Evolutionary conservation across 768 basidiomycete species (phyloP), one percentile per base, ranked within the genome.

Genomic region (Phaeolepiota aurea): DNA sequence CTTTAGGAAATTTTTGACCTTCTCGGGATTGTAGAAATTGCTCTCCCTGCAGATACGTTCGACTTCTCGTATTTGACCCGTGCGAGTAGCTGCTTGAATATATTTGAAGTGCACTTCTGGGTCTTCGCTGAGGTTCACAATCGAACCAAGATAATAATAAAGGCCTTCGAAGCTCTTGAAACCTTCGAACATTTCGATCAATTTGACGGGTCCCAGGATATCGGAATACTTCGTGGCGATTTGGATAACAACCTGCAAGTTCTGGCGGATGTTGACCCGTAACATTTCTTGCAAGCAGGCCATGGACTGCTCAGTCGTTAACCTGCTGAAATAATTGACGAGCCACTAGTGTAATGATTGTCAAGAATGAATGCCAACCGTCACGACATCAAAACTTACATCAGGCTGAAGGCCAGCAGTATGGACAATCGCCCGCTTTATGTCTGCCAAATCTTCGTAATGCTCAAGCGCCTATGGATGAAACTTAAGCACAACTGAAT

Each of bases 1-100:
- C 64, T 97, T 97, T 61, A 97, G 79, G 83, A 97, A 98, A 66
- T 99, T 99, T 76, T 99, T 98, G 76, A 98, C 96, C 65, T 99
- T 99, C 71, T 99, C 96, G 1, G 96, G 89, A 62, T 93, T 97
- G 75, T 98, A 98, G 65, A 71, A 72, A 65, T 98, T 97, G 62
- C 87, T 91, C 68, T 99, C 96, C 40, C 96, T 75, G 58, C 93
- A 97, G 55, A 99, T 94, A 34, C 96, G 91, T 65, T 99, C 96
- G 42, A 99, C 96, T 60, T 99, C 96, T 37, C 96, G 86, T 51
- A 99, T 92, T 59, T 98, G 96, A 31, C 94, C 93, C 20, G 96
- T 99, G 19, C 94, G 82, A 1, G 92, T 94, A 4, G 96, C 96
- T 19, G 96, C 96, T 56, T 98, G 94, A 55, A 99, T 97, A 66